Percentiles rank a stretch among this genome's conserved stretches.
phyloP scores from a whole-genome alignment of 257 asterid genomes.

The Linderniella brevidens region DNA sequence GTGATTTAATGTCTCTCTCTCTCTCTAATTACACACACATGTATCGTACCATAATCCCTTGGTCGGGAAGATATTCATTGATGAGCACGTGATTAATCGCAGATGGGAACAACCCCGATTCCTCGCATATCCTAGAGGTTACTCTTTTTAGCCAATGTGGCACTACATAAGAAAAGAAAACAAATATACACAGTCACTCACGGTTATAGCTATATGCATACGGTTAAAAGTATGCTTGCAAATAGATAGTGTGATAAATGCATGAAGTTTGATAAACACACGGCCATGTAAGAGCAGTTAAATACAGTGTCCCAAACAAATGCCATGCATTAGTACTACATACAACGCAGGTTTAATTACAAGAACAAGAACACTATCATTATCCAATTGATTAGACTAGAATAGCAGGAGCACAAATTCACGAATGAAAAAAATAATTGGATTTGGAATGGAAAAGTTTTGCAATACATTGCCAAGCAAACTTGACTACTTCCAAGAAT shows the following conservation, averaged over 20 bases:
- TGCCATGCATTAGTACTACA: too few relatives aligned
- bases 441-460: too few relatives aligned
- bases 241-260: too few relatives aligned
- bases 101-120: constrained; percentile 56
- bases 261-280: too few relatives aligned
- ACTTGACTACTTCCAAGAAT: too few relatives aligned
- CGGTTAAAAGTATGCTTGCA: too few relatives aligned
- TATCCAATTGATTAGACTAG: too few relatives aligned
- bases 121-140: constrained; percentile 40
- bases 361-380: too few relatives aligned
- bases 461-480: too few relatives aligned
- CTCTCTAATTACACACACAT: background rate
- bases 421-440: too few relatives aligned
- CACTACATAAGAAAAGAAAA: constrained; percentile 38
- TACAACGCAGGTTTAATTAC: too few relatives aligned
- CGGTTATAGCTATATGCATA: background rate
- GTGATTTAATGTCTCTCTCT: background rate
- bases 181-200: background rate
- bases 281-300: background rate
- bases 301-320: background rate
- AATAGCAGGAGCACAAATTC: too few relatives aligned
- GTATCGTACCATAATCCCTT: constrained; percentile 78
- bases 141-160: constrained; percentile 66
- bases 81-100: constrained; percentile 86
- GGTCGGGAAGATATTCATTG: constrained; percentile 78